Percentiles rank a stretch among this genome's conserved stretches.
Conservation (phyloP, 352 stramenopile genomes). For the Chrysophaeum taylorii region DNA sequence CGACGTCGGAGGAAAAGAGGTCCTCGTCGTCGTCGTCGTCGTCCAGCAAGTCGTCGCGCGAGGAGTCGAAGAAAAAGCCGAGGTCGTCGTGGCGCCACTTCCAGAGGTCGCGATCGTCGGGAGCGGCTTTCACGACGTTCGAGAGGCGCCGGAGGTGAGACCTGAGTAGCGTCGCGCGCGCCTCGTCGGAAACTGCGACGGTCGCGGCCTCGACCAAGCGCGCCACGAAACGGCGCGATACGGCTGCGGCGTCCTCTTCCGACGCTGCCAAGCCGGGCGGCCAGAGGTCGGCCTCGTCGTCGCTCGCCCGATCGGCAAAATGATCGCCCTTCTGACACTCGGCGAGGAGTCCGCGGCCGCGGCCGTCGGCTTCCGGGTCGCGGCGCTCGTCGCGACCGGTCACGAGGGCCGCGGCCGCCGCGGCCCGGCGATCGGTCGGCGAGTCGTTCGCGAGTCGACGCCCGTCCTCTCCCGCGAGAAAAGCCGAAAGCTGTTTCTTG, state of each 20-base stretch:
- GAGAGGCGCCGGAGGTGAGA: neutral
- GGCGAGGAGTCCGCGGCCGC: neutral
- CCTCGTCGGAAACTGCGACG: neutral
- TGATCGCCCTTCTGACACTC: constrained; percentile 1
- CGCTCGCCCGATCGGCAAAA: neutral
- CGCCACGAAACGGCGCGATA: neutral
- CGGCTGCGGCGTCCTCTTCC: neutral
- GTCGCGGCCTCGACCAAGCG: neutral
- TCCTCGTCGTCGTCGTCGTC: neutral
- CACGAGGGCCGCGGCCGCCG: neutral
- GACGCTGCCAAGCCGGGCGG: no score
- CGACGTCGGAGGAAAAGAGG: neutral
- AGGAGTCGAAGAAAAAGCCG: constrained; percentile 3
- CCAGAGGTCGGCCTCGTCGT: neutral
- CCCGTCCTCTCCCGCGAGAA: neutral
- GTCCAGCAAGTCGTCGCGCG: neutral
- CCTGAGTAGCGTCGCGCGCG: neutral
- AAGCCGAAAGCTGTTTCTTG: no score
- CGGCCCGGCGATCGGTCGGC: neutral
- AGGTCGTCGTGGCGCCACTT: constrained; percentile 7
- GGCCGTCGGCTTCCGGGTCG: neutral
- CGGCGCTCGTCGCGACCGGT: neutral
- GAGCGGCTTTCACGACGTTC: neutral
- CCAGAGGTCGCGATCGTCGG: neutral
- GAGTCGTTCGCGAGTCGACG: neutral